phyloP scores from a whole-genome alignment of 495 filamentous ascomycete species.

The Aspergillus bertholletiae region DNA sequence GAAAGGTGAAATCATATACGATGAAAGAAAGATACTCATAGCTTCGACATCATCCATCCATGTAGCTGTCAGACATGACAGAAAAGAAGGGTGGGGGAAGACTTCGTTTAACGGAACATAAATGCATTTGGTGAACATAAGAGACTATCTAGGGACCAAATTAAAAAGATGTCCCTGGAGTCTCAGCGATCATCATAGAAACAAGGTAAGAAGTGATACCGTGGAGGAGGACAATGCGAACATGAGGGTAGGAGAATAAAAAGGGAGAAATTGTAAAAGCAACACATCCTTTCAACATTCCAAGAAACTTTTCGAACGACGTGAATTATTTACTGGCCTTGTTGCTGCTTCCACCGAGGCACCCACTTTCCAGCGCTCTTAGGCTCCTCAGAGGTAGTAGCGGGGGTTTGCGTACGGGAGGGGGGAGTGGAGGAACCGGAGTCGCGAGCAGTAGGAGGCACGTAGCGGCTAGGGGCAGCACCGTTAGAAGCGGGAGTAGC shows the following conservation, averaged over 20 bases:
- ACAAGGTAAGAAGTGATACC: not conserved
- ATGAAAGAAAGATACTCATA: constrained; percentile 1
- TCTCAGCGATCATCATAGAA: constrained; percentile 12
- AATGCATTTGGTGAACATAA: constrained; percentile 19
- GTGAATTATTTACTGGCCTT: constrained; percentile 27
- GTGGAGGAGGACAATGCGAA: constrained; percentile 1
- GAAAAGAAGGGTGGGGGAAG: constrained; percentile 1
- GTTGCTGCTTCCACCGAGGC: constrained; percentile 42
- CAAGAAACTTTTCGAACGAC: constrained; percentile 12
- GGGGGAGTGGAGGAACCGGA: constrained; percentile 24
- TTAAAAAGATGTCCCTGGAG: constrained; percentile 8
- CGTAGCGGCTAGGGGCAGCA: constrained; percentile 34
- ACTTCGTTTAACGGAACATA: constrained; percentile 17
- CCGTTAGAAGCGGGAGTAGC: constrained; percentile 25
- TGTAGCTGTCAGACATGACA: constrained; percentile 6
- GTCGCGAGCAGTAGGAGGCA: constrained; percentile 38
- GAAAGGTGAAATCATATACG: not conserved
- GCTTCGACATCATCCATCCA: constrained; percentile 12
- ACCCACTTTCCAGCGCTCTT: constrained; percentile 40
- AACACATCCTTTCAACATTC: constrained; percentile 2
- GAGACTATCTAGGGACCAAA: constrained; percentile 12
- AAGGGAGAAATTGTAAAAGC: not conserved
- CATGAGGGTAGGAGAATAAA: not conserved
- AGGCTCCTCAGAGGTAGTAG: constrained; percentile 22
- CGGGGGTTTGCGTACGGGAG: constrained; percentile 28